phyloP scores from a whole-genome alignment of 768 basidiomycete genomes.

The Leccinum barrowsii region DNA sequence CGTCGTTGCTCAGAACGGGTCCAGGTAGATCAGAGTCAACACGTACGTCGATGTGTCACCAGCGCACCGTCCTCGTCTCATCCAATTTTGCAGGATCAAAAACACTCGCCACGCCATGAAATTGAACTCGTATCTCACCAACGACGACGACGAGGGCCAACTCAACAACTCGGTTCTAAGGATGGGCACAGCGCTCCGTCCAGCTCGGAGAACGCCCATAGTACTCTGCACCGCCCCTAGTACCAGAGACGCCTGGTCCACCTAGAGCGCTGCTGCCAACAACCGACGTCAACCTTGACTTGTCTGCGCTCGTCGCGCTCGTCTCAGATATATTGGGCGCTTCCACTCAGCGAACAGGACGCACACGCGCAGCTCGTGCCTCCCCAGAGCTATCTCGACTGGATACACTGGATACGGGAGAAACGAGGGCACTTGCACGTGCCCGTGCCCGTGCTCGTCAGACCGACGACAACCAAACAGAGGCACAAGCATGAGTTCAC shows the following conservation, averaged over 20 bases:
- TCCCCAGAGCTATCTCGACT: slow-evolving; percentile 52
- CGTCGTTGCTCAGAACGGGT: slow-evolving; percentile 71
- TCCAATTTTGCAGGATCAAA: slow-evolving; percentile 51
- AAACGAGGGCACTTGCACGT: slow-evolving; percentile 9
- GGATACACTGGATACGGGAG: slow-evolving; percentile 41
- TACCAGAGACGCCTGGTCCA: no score
- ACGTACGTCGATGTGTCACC: slow-evolving; percentile 65
- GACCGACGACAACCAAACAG: not conserved
- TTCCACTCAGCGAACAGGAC: slow-evolving; percentile 56
- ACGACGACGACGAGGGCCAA: no score
- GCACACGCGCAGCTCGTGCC: slow-evolving; percentile 65
- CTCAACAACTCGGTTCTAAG: no score
- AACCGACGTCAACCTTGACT: no score
- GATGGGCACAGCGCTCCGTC: no score
- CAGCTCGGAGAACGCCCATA: no score
- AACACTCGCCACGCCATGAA: slow-evolving; percentile 74
- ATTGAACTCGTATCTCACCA: slow-evolving; percentile 43
- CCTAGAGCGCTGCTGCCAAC: no score
- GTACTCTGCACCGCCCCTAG: no score
- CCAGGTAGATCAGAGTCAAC: slow-evolving; percentile 80
- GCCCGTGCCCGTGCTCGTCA: not conserved
- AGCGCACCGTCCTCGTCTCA: not conserved
- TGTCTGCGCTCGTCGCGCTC: slow-evolving; percentile 52
- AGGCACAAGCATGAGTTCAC: no score
- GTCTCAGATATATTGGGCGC: slow-evolving; percentile 63